Evolutionary conservation across 2,329 filamentous ascomycete species (phyloP).

Genomic region (Aspergillus quadrilineatus): DNA sequence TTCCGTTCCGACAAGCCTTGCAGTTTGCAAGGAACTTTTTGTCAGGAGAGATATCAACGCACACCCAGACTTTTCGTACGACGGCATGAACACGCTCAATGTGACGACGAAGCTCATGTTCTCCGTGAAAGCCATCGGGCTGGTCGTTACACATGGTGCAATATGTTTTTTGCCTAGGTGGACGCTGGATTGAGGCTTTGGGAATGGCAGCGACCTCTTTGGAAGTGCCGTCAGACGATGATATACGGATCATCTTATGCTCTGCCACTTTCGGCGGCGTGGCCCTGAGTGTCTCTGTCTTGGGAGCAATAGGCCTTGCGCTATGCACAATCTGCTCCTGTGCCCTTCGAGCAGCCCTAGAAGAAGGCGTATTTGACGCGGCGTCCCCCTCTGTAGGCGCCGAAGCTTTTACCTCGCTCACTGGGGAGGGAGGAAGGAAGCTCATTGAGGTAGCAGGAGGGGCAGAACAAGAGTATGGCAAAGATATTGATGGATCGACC

Average conservation of each 20-base stretch:
- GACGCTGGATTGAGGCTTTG: slow-evolving; percentile 45
- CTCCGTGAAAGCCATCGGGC: slow-evolving; percentile 77
- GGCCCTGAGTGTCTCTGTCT: slow-evolving; percentile 38
- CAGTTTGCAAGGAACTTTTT: slow-evolving; percentile 72
- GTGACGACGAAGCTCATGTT: slow-evolving; percentile 75
- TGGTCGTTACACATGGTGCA: slow-evolving; percentile 70
- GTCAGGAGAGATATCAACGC: slow-evolving; percentile 58
- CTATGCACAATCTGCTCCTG: slow-evolving; percentile 48
- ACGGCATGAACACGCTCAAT: slow-evolving; percentile 65
- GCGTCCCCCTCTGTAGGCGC: slow-evolving; percentile 48
- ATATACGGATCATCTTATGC: slow-evolving; percentile 53
- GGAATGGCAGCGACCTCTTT: slow-evolving; percentile 56
- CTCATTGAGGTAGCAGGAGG: slow-evolving; percentile 33
- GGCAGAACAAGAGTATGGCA: slow-evolving; percentile 38
- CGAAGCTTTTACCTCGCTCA: slow-evolving; percentile 53
- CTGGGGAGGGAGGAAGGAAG: slow-evolving; percentile 39
- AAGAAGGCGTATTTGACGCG: slow-evolving; percentile 44
- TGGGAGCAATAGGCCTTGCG: slow-evolving; percentile 52
- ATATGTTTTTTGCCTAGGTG: slow-evolving; percentile 64
- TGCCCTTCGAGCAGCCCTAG: slow-evolving; percentile 48
- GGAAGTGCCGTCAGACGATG: slow-evolving; percentile 53
- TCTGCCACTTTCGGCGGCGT: slow-evolving; percentile 33
- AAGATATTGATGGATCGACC: slow-evolving; percentile 29
- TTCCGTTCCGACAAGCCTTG: slow-evolving; percentile 74
- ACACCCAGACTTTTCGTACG: slow-evolving; percentile 62